Percentiles rank a stretch among this genome's conserved stretches.
phyloP scores from a whole-genome alignment of 352 stramenopile genomes.

The Albugo laibachii region DNA sequence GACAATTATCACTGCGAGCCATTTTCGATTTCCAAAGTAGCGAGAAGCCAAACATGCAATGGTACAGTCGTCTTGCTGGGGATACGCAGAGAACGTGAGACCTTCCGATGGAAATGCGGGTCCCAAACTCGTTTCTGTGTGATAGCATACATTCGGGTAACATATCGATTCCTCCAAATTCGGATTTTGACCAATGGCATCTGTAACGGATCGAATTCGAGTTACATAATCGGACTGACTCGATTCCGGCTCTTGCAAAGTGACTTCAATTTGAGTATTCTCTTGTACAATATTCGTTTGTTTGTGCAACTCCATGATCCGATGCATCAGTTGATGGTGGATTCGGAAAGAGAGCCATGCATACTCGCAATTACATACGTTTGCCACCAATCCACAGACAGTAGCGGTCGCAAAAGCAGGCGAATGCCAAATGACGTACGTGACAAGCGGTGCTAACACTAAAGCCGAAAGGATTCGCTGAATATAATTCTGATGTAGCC shows the following conservation, averaged over 20 bases:
- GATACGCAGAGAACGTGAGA: too few relatives aligned
- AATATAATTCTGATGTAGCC: constrained; percentile 21
- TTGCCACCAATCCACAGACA: constrained; percentile 38
- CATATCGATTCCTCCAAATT: too few relatives aligned
- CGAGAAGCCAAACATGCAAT: constrained; percentile 10
- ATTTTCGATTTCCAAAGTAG: constrained; percentile 20
- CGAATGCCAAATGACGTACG: constrained; percentile 38
- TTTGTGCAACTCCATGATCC: too few relatives aligned
- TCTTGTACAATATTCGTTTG: too few relatives aligned
- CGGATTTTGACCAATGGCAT: too few relatives aligned
- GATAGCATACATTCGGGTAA: too few relatives aligned
- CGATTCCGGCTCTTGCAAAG: too few relatives aligned
- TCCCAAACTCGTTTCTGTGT: too few relatives aligned
- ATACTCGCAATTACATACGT: constrained; percentile 50
- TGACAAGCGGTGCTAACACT: constrained; percentile 39
- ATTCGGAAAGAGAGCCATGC: constrained; percentile 49
- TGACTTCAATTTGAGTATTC: too few relatives aligned
- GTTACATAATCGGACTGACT: too few relatives aligned
- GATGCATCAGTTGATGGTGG: constrained; percentile 7
- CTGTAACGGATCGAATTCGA: too few relatives aligned
- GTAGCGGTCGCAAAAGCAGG: constrained; percentile 38
- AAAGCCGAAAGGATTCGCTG: constrained; percentile 37
- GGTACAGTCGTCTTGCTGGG: constrained; percentile 5
- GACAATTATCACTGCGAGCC: constrained; percentile 23
- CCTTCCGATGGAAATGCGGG: too few relatives aligned